Conservation (phyloP, 768 basidiomycete genomes). For the Porpolomopsis calyptriformis region DNA sequence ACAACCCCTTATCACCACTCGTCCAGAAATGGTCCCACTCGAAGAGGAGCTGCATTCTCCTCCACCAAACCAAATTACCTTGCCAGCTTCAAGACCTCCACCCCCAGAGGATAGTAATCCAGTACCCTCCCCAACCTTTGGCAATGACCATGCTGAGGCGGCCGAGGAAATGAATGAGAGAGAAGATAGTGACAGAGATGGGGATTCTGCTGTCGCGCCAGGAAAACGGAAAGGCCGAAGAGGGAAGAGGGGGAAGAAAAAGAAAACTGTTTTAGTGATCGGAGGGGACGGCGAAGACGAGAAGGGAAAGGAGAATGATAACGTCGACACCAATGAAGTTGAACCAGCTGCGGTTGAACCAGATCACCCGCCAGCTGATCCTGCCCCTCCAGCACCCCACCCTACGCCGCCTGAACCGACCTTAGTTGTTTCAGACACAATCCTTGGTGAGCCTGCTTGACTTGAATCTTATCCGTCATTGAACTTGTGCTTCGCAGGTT, state of each 20-base stretch:
- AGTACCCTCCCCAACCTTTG: background rate
- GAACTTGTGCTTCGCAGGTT: conserved; percentile 41
- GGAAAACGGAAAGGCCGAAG: conserved; percentile 38
- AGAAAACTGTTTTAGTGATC: conserved; percentile 28
- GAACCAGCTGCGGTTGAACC: conserved; percentile 3
- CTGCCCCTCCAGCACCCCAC: conserved; percentile 19
- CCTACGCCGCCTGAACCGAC: conserved; percentile 31
- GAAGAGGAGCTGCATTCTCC: no score
- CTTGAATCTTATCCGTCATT: background rate
- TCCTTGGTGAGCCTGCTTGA: conserved; percentile 48
- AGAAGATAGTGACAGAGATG: conserved; percentile 55
- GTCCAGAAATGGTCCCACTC: no score
- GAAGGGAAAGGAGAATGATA: conserved; percentile 21
- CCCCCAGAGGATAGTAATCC: background rate
- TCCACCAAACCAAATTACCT: no score
- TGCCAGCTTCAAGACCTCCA: background rate
- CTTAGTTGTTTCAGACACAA: conserved; percentile 58
- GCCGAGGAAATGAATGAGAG: conserved; percentile 28
- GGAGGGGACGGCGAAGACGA: conserved; percentile 35
- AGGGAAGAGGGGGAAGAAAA: conserved; percentile 47
- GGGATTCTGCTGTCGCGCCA: conserved; percentile 28
- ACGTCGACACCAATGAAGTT: conserved; percentile 16
- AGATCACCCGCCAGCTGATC: conserved; percentile 12
- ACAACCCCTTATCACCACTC: no score
- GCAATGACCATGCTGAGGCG: background rate